Base-by-base conservation (phyloP, 176 grass and related monocot genomes). In the Elymus sibiricus region DNA sequence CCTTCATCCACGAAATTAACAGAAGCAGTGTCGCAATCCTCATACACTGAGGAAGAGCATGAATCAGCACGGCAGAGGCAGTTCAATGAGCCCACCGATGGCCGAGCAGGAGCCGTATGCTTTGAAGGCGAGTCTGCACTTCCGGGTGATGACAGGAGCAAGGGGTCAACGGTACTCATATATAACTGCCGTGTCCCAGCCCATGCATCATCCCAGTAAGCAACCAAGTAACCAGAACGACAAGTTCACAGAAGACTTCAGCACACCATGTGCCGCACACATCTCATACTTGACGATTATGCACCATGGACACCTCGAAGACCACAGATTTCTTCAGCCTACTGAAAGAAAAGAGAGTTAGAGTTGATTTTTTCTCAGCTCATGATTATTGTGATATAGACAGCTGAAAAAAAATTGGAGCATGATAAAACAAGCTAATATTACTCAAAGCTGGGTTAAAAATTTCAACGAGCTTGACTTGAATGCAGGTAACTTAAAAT, bases 141-240 rank as follows among this genome's bases (percentile, higher is more conserved):
- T 91, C 80, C 79, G 2, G 78, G 80, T 58, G 88, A 82, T 37
- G 88, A 91, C 71, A 84, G 76, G 59, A 92, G 88, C 75, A 94
- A 94, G 56, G 91, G 82, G 19, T 88, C 89, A 85, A 84, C 82
- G 6, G 86, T 92, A 92, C 84, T 95, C 96, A 94, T 98, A 92
- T 74, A 98, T 85, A 89, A 85, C 53, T 38, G 22, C 64, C 5
- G 62, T 62, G 78, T 53, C 80, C 86, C 77, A 78, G 27, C 85
- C 79, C 79, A 84, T 87, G 88, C 79, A 94, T 88, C 77, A 85
- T 70, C 53, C 44, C 63, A 70, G 70, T 25, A 76, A 91, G 53
- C 62, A 53, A 22, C 27, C 12, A 16, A 56, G 63, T 29, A 47
- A 84, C 39, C 2, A 70, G 56, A 75, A 58, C 26, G 79, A 28